These are phyloP conservation scores for Suillus paluster DNA, from an alignment of 768 basidiomycete species.

Conservation along the genomic window DNA sequence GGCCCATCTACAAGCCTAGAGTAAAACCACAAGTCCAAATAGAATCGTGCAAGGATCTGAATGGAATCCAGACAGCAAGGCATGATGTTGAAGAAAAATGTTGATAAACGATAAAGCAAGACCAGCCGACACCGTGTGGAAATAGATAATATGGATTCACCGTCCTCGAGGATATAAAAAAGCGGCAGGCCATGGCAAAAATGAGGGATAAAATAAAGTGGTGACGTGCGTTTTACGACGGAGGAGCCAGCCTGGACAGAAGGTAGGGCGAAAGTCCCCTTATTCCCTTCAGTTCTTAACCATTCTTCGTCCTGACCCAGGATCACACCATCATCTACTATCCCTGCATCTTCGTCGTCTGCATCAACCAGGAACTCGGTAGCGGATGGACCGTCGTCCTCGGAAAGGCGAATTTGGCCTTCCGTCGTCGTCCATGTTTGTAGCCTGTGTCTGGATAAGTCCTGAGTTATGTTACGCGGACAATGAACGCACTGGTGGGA, in stretches of 20 bases:
- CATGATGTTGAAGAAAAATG: not conserved
- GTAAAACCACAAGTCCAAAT: not conserved
- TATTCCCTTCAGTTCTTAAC: not conserved
- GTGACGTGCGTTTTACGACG: not conserved
- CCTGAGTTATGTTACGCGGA: not conserved
- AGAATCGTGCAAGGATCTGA: not conserved
- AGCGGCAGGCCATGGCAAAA: not conserved
- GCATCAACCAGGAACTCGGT: constrained; percentile 65
- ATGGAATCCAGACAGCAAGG: not conserved
- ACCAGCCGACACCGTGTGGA: constrained; percentile 3
- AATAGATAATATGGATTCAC: not conserved
- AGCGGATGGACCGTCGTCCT: constrained; percentile 76
- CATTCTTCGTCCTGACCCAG: constrained; percentile 21
- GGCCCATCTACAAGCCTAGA: not conserved
- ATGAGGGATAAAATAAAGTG: not conserved
- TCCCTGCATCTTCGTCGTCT: constrained; percentile 53
- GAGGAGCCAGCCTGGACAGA: constrained; percentile 8
- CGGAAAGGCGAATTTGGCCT: constrained; percentile 67
- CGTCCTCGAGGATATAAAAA: not conserved
- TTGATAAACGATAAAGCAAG: not conserved
- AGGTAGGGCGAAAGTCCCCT: not conserved
- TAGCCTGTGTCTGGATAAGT: constrained; percentile 44
- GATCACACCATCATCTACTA: constrained; percentile 34
- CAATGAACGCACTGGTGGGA: constrained; percentile 54
- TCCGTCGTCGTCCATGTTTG: constrained; percentile 57